Percentiles rank a stretch among this genome's conserved stretches.
Evolutionary conservation across 1,284 basidiomycete genomes (phyloP).

Genomic region (Rhodotorula sp.): DNA sequence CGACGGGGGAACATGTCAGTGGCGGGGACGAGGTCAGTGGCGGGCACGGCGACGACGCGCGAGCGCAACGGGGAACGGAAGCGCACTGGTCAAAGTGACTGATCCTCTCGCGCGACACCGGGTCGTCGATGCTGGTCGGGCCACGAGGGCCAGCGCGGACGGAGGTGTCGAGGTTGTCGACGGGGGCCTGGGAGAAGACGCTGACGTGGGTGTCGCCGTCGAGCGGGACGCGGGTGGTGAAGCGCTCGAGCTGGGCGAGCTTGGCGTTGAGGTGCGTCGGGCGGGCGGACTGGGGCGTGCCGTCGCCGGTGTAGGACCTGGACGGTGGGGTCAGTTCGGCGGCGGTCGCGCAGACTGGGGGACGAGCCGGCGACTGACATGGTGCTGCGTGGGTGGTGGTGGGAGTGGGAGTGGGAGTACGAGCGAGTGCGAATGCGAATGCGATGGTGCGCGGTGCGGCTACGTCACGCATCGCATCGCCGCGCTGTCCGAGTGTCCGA

Average conservation of each 20-base stretch:
- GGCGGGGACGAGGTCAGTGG: too few relatives aligned
- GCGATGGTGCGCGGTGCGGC: too few relatives aligned
- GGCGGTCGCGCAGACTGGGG: too few relatives aligned
- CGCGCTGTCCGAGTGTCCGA: too few relatives aligned
- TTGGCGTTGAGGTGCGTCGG: slow-evolving; percentile 21
- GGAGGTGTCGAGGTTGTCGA: slow-evolving; percentile 41
- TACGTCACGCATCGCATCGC: too few relatives aligned
- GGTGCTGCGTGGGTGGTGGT: not conserved
- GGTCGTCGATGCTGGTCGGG: slow-evolving; percentile 37
- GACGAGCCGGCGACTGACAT: too few relatives aligned
- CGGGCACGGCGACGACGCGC: too few relatives aligned
- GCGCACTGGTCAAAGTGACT: slow-evolving; percentile 35
- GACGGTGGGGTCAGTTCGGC: not conserved
- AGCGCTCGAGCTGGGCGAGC: slow-evolving; percentile 27
- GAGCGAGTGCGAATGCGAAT: too few relatives aligned
- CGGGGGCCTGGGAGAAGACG: slow-evolving; percentile 36
- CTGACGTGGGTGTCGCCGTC: slow-evolving; percentile 33
- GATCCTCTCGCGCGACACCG: slow-evolving; percentile 40
- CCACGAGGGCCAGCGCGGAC: slow-evolving; percentile 38
- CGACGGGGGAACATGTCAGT: too few relatives aligned
- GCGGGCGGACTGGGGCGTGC: slow-evolving; percentile 13
- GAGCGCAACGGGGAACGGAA: too few relatives aligned
- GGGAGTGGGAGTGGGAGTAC: too few relatives aligned
- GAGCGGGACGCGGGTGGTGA: slow-evolving; percentile 24
- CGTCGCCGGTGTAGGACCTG: slow-evolving; percentile 28